A percentile compares a stretch with the other conserved stretches of the same genome.
Conservation (phyloP, 768 basidiomycete species). For the Lepiota brunneoincarnata region DNA sequence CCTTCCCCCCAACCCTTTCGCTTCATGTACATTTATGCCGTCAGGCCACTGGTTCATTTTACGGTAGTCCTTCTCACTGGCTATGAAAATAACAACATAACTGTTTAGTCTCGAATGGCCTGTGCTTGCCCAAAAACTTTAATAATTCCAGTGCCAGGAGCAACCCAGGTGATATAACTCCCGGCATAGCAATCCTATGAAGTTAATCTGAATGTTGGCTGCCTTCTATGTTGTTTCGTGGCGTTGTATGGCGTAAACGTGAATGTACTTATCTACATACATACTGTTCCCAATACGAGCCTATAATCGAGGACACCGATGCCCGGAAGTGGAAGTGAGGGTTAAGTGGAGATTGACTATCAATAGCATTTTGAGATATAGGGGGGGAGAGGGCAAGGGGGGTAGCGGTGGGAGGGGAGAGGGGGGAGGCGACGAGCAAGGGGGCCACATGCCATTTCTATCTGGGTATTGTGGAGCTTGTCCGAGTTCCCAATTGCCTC, state of each 20-base stretch:
- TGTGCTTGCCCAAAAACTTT: neutral
- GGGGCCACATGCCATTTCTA: neutral
- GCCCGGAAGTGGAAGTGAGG: neutral
- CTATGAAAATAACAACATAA: neutral
- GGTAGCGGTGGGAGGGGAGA: no score
- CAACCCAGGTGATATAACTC: neutral
- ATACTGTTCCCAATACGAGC: neutral
- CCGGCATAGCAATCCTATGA: slow-evolving; percentile 1
- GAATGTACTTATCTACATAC: slow-evolving; percentile 1
- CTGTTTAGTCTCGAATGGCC: neutral
- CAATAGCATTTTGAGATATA: slow-evolving; percentile 3
- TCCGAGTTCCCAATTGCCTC: neutral
- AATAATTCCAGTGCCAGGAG: neutral
- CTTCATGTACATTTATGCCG: slow-evolving; percentile 4
- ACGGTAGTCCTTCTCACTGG: neutral
- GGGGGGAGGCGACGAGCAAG: no score
- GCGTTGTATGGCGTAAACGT: neutral
- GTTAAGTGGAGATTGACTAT: slow-evolving; percentile 4
- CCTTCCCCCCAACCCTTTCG: neutral
- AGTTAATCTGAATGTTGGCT: slow-evolving; percentile 5
- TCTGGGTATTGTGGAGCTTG: neutral
- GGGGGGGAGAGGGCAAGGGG: neutral
- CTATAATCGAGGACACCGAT: neutral
- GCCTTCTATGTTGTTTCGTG: slow-evolving; percentile 10
- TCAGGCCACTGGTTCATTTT: neutral